Evolutionary conservation across 2,329 filamentous ascomycete species (phyloP).

Genomic region (Blastomyces emzantsi): DNA sequence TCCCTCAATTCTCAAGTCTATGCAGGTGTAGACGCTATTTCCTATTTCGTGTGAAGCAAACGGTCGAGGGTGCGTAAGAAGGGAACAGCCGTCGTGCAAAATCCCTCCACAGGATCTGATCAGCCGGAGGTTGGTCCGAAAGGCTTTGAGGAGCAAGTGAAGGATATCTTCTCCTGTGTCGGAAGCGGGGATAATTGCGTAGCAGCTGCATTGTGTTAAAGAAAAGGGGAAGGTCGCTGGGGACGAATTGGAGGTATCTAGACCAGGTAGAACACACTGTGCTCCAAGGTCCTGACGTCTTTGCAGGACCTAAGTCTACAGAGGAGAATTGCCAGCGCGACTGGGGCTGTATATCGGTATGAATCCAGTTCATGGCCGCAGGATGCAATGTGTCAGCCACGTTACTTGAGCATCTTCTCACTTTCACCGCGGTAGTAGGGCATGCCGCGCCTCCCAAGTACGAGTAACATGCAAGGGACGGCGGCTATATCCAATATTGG

Average conservation of each 20-base stretch:
- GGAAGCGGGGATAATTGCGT: background rate
- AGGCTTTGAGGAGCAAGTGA: background rate
- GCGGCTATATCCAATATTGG: too few relatives aligned
- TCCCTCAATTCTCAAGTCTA: background rate
- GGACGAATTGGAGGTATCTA: background rate
- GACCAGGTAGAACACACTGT: background rate
- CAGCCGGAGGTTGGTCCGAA: background rate
- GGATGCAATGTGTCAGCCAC: background rate
- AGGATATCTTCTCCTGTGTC: background rate
- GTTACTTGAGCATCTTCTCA: background rate
- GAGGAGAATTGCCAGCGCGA: background rate
- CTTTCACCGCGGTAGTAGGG: too few relatives aligned
- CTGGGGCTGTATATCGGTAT: background rate
- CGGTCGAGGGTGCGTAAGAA: background rate
- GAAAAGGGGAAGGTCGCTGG: background rate
- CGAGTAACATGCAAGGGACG: background rate
- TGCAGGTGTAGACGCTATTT: background rate
- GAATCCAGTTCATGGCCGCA: background rate
- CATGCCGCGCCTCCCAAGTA: background rate
- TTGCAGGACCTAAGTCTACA: background rate
- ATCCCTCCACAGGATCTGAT: background rate
- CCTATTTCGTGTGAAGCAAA: background rate
- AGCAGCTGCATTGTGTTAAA: background rate
- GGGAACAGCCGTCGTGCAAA: background rate
- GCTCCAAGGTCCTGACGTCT: background rate